Evolutionary conservation across 805 yeast species (phyloP).

Genomic region (Candida ovalis): DNA sequence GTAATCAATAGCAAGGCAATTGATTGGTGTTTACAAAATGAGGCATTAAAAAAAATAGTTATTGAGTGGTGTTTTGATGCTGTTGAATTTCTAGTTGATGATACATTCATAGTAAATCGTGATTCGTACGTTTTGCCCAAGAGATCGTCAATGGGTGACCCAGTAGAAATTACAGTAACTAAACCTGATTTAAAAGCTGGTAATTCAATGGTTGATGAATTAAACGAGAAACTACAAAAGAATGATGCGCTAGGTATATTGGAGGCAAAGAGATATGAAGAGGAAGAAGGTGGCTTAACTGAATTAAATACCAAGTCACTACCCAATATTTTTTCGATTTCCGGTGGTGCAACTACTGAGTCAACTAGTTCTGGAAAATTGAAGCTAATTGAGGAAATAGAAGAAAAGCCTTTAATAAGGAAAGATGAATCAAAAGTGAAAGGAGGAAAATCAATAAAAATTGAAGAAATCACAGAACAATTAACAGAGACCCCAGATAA

Average conservation of each 20-base stretch:
- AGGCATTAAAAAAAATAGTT: slow-evolving; percentile 58
- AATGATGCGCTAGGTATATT: slow-evolving; percentile 42
- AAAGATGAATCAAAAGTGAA: slow-evolving; percentile 13
- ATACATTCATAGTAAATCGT: slow-evolving; percentile 50
- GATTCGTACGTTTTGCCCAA: slow-evolving; percentile 63
- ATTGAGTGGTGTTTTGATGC: slow-evolving; percentile 85
- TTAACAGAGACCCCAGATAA: too few relatives aligned
- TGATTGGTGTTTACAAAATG: slow-evolving; percentile 55
- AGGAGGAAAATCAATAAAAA: slow-evolving; percentile 6
- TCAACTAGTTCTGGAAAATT: not conserved
- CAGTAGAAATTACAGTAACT: slow-evolving; percentile 44
- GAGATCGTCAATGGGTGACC: slow-evolving; percentile 65
- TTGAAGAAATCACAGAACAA: not conserved
- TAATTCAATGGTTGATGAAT: slow-evolving; percentile 30
- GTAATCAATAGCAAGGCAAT: slow-evolving; percentile 63
- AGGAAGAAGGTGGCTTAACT: slow-evolving; percentile 10
- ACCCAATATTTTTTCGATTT: slow-evolving; percentile 3
- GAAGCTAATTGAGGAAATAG: not conserved
- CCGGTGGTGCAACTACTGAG: not conserved
- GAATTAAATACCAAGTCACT: not conserved
- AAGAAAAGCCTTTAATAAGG: not conserved
- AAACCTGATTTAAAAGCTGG: slow-evolving; percentile 36
- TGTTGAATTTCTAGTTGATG: slow-evolving; percentile 43
- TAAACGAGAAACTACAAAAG: slow-evolving; percentile 31
- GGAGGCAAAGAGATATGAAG: slow-evolving; percentile 33